A percentile compares a stretch with the other conserved stretches of the same genome.
These are phyloP conservation scores for Colletotrichum liaoningense DNA, from an alignment of 2,329 filamentous ascomycete genomes.

Conservation along the genomic window DNA sequence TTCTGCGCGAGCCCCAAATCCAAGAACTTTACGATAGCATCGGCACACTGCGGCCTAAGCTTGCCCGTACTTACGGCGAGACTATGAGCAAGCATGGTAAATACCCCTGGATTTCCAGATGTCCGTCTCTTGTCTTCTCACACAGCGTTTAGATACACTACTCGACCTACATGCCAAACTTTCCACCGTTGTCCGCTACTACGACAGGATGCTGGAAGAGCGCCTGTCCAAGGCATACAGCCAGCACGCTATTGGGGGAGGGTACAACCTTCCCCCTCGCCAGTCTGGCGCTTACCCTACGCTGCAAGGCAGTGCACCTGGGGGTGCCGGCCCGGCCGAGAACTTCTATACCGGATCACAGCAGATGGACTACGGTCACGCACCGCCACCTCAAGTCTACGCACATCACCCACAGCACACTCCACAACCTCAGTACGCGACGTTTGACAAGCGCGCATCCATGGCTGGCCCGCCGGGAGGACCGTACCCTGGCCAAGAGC, in stretches of 20 bases:
- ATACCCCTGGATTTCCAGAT: constrained; percentile 41
- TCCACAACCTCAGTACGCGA: constrained; percentile 55
- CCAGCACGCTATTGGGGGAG: constrained; percentile 75
- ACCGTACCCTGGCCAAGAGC: constrained; percentile 58
- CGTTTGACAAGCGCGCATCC: constrained; percentile 57
- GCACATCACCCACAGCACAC: constrained; percentile 51
- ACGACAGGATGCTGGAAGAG: constrained; percentile 98
- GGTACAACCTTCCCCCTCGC: constrained; percentile 68
- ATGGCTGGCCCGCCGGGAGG: constrained; percentile 51
- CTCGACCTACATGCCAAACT: constrained; percentile 95
- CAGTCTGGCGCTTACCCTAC: constrained; percentile 77
- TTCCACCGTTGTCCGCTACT: constrained; percentile 95
- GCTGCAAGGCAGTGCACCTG: constrained; percentile 66
- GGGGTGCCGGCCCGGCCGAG: constrained; percentile 70
- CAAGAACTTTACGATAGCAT: constrained; percentile 99
- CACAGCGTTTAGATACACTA: constrained; percentile 75
- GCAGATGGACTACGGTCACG: constrained; percentile 57
- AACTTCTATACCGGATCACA: constrained; percentile 83
- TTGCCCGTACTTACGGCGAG: constrained; percentile 95
- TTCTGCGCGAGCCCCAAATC: constrained; percentile 96
- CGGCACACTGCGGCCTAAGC: constrained; percentile 89
- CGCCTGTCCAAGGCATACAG: constrained; percentile 92
- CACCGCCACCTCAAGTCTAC: constrained; percentile 65
- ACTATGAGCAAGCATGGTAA: constrained; percentile 99
- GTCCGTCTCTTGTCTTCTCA: constrained; percentile 45